Evolutionary conservation across 2,329 filamentous ascomycete genomes (phyloP).

Genomic region (Huntiella savannae): DNA sequence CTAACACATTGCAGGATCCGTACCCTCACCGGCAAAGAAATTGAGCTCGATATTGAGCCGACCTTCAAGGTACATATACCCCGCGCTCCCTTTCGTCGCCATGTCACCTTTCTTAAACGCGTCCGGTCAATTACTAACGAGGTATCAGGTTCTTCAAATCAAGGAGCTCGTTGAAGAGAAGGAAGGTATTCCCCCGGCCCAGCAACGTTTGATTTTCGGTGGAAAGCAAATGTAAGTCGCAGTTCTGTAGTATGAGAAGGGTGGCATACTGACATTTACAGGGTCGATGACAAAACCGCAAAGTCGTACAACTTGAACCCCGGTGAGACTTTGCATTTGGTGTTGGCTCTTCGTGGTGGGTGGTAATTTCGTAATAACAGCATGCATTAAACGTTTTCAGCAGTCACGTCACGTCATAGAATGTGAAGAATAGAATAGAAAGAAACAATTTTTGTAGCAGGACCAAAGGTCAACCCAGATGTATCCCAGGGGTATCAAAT

Average conservation of each 20-base stretch:
- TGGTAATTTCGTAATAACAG: slow-evolving; percentile 14
- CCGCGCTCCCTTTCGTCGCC: not conserved
- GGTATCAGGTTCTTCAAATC: slow-evolving; percentile 64
- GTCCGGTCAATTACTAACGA: too few relatives aligned
- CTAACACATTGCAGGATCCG: slow-evolving; percentile 47
- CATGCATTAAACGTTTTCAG: not conserved
- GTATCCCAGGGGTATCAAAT: too few relatives aligned
- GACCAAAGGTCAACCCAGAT: too few relatives aligned
- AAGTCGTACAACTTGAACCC: slow-evolving; percentile 78
- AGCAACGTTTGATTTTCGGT: slow-evolving; percentile 88
- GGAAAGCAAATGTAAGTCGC: slow-evolving; percentile 81
- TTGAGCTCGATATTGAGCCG: slow-evolving; percentile 90
- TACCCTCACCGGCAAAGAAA: slow-evolving; percentile 95
- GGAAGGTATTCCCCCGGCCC: slow-evolving; percentile 90
- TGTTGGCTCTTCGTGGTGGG: slow-evolving; percentile 81
- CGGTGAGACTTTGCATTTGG: slow-evolving; percentile 84
- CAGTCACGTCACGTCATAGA: too few relatives aligned
- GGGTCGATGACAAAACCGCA: slow-evolving; percentile 89
- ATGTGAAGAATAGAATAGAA: too few relatives aligned
- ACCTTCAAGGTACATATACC: slow-evolving; percentile 60
- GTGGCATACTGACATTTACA: slow-evolving; percentile 20
- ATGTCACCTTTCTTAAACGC: not conserved
- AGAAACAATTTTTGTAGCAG: too few relatives aligned
- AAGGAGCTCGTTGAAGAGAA: slow-evolving; percentile 99
- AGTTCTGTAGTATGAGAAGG: not conserved